Evolutionary conservation across 106 monocot genomes (phyloP).

Genomic region (Allium fistulosum): DNA sequence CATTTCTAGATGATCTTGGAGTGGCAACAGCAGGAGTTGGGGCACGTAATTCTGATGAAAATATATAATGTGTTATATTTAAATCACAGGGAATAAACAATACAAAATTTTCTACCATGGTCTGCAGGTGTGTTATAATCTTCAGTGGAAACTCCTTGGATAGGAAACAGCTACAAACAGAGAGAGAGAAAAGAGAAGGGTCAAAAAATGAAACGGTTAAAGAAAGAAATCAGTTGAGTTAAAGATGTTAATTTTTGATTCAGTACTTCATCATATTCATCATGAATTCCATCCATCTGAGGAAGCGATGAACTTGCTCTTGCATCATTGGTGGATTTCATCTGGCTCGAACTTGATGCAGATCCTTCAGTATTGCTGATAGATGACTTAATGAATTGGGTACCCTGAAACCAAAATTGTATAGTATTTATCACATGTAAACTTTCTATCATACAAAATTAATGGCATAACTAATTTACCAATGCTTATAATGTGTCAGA

Average conservation of each 20-base stretch:
- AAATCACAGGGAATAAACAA: not conserved
- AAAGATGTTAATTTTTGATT: not conserved
- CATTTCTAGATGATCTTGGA: slow-evolving; percentile 60
- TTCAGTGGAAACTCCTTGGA: slow-evolving; percentile 53
- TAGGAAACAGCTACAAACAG: slow-evolving; percentile 42
- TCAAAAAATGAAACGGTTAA: not conserved
- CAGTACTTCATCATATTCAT: slow-evolving; percentile 74
- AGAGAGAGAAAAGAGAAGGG: slow-evolving; percentile 6
- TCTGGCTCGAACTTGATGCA: not conserved
- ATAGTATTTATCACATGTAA: too few relatives aligned
- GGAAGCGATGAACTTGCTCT: slow-evolving; percentile 31
- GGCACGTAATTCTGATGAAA: slow-evolving; percentile 38
- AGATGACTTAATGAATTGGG: slow-evolving; percentile 12
- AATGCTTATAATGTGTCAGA: too few relatives aligned
- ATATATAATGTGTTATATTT: not conserved
- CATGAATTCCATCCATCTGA: slow-evolving; percentile 76
- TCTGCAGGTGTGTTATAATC: slow-evolving; percentile 64
- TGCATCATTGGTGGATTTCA: not conserved
- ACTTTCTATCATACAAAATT: too few relatives aligned
- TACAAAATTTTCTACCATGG: slow-evolving; percentile 31
- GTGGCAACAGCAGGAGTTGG: slow-evolving; percentile 57
- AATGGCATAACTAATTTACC: too few relatives aligned
- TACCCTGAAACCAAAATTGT: slow-evolving; percentile 15
- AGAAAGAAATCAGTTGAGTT: slow-evolving; percentile 1
- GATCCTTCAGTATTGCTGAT: not conserved